Base-by-base conservation (phyloP, 768 basidiomycete species). In the Sporobolomyces roseus region DNA sequence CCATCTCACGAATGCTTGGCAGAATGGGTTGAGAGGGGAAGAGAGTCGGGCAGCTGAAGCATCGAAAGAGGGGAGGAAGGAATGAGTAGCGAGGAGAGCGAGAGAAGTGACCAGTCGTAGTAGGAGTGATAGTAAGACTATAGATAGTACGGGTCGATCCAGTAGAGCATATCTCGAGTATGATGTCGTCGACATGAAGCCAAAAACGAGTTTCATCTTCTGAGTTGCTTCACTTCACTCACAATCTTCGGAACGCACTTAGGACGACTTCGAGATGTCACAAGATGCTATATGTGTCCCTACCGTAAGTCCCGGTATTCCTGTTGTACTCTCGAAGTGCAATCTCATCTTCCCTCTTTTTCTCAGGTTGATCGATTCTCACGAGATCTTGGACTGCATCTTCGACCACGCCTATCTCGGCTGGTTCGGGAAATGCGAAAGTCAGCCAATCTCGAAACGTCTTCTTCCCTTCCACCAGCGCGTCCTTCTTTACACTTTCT, bases 1-100 rank as follows among this genome's bases (percentile, higher is more conserved):
- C 96, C 94, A 99, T 73, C 92, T 85, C 14, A 92, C 80, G 54
- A 76, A 70, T 0, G 66, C 63, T 12, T 46, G n/a, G 19, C 38
- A 48, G 19, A 45, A 41, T 3, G 10, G 23, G 21, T 21, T 9
- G 23, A 66, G 21, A 0, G 66, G 27, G 1, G 33, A n/a, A 21
- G n/a, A 12, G 29, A 68, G 61, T 4, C 29, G 21, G 1, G 45
- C 17, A 8, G 66, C 62, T 0, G 60, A 62, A 12, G 64, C 41
- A 29, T 58, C 64, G 66, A 65, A 66, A 7, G 66, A 35, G 14
- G 70, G 66, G 5, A 68, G 35, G 50, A 65, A 14, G 17, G 21
- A 12, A 1, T 60, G 29, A 6, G 36, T 8, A n/a, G n/a, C 13
- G 54, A 65, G 7, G 43, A 65, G 38, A 23, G 59, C n/a, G 7